Evolutionary conservation across 257 asterid genomes (phyloP), one percentile per base, ranked within the genome.

Genomic region (Plantago major): DNA sequence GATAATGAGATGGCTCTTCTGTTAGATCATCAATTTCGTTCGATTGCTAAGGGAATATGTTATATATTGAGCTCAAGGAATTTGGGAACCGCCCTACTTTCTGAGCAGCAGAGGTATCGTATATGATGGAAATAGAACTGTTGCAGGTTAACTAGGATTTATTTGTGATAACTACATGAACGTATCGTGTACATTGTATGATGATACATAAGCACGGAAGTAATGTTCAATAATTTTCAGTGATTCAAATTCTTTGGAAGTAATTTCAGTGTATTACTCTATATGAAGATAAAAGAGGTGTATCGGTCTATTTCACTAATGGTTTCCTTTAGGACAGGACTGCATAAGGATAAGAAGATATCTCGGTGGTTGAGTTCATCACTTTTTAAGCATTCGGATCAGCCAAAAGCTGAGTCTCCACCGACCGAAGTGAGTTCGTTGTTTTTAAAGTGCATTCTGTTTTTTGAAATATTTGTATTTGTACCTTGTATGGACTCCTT

Each of bases 351-450:
- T 62, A 86, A 82, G 77, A 82, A 79, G 75, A 79, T 86, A 70
- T 87, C 95, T 42, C 80, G 84, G 64, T 88, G 95, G 98, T 84
- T 91, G 65, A 70, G 83, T 46, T 79, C 94, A 67, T 81, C 86
- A 69, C 74, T 84, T 60, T 74, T 78, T 60, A 91, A 80, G 79
- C 82, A 82, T 69, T 77, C 84, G 42, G 86, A 74, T 58, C 88
- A 80, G 66, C 71, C 68, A 61, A 75, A 64, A 48, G 74, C 74
- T 26, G 82, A 80, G 68, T 63, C 62, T 42, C 71, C 75, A 64
- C 73, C 70, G 33, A 48, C 63, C 53, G 73, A 83, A 84, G 95
- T 81, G 58, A 60, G 68, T 19, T 65, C 8, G 8, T 28, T 57
- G 62, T 63, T 63, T n/a, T 55, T 56, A 16, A 46, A 42, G 54